Conservation (phyloP, 2,329 filamentous ascomycete genomes). For the Diaporthe destruens region DNA sequence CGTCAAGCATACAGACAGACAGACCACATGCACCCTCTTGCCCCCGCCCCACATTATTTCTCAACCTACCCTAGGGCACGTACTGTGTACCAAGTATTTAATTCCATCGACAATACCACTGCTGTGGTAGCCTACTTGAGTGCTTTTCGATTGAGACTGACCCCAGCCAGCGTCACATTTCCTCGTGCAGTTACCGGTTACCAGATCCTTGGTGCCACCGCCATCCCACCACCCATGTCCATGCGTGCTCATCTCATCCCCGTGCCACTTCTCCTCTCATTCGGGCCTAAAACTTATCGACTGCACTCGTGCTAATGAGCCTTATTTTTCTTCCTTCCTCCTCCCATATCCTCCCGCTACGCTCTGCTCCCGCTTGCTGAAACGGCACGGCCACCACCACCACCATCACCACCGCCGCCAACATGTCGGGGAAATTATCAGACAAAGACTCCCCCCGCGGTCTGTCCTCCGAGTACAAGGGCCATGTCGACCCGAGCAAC, state of each 20-base stretch:
- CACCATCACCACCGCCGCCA: not conserved
- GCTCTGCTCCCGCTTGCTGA: not conserved
- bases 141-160: not conserved
- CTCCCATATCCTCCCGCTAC: not conserved
- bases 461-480: slow-evolving; percentile 33
- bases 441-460: slow-evolving; percentile 32
- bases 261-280: slow-evolving; percentile 17
- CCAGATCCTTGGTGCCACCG: slow-evolving; percentile 36
- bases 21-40: too few relatives aligned
- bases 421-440: slow-evolving; percentile 23
- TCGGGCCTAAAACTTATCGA: slow-evolving; percentile 16
- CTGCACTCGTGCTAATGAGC: not conserved
- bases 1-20: not conserved
- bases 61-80: too few relatives aligned
- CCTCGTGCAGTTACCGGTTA: slow-evolving; percentile 25
- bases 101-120: not conserved
- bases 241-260: slow-evolving; percentile 23
- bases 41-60: not conserved
- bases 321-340: not conserved
- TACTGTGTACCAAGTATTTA: not conserved
- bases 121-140: not conserved
- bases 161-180: slow-evolving; percentile 21
- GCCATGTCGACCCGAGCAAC: slow-evolving; percentile 8
- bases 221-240: slow-evolving; percentile 20
- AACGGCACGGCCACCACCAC: too few relatives aligned